Base-by-base conservation (phyloP, 2,329 filamentous ascomycete species). In the Neophaeococcomyces aloes region DNA sequence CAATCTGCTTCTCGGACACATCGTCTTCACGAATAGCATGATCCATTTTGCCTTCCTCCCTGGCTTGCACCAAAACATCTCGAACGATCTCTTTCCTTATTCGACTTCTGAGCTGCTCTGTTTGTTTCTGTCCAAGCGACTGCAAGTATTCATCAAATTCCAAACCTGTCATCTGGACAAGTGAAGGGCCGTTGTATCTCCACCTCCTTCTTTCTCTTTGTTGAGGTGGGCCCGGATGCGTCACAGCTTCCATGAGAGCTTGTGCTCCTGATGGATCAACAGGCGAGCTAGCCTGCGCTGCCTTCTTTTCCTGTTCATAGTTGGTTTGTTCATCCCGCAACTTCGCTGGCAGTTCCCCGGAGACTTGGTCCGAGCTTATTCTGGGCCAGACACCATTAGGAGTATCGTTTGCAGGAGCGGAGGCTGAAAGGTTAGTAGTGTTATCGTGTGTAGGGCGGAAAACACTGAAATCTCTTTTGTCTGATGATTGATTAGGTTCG, bases 111-210 rank as follows among this genome's bases (percentile, higher is more conserved):
- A 53, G 53, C 4, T 44, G 49, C 5, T 42, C 42, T 38, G 17
- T 47, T 40, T 50, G 48, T 41, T 51, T 40, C 25, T 44, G 40
- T 15, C 45, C 49, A 19, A 72, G 60, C 47, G 68, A 56, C 29
- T 67, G 62, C 46, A 79, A 45, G 49, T 71, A 79, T 1, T 56
- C 53, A 35, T 68, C 58, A 54, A 80, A 79, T 48, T 78, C 71
- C 17, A 68, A 64, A 45, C 74, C 66, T 25, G 68, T 68, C 64
- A 76, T 70, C 11, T 70, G 70, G 11, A 70, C 68, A 23, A 79
- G 59, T 67, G 70, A 78, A n/a, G 76, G 76, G 0, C 76, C 75
- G 25, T 68, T 63, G 52, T 71, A 73, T 35, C 30, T 34, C 21
- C 15, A 17, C 27, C 25, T 25, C 10, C 14, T 29, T 11, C 31